These are phyloP conservation scores for Fabrea salina DNA, from an alignment of 169 alveolate genomes.

Conservation along the genomic window DNA sequence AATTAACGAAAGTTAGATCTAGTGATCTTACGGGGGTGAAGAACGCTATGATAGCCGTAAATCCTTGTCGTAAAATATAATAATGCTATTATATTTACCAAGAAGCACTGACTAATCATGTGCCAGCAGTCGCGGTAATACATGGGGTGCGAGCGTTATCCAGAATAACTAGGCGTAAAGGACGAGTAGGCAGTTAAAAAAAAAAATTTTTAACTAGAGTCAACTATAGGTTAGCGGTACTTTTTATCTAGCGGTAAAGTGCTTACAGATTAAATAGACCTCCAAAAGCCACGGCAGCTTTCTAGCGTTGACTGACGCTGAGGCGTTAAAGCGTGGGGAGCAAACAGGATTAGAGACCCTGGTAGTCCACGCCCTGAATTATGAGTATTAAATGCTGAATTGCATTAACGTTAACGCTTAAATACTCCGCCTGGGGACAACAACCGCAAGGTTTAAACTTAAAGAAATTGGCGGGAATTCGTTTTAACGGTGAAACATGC, in stretches of 20 bases:
- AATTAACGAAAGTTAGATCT: constrained; percentile 49
- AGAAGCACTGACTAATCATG: constrained; percentile 58
- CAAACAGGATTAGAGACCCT: constrained; percentile 62
- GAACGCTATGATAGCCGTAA: constrained; percentile 51
- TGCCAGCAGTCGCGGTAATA: constrained; percentile 68
- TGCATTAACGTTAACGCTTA: not conserved
- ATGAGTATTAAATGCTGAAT: constrained; percentile 11
- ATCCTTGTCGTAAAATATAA: constrained; percentile 35
- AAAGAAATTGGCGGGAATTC: constrained; percentile 60
- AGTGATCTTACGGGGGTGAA: constrained; percentile 44
- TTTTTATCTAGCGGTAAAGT: constrained; percentile 16
- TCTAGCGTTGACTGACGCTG: constrained; percentile 33
- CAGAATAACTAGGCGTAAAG: constrained; percentile 45
- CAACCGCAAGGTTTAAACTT: constrained; percentile 54
- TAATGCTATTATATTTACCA: constrained; percentile 26
- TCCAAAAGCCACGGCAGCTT: constrained; percentile 48
- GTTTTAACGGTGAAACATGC: constrained; percentile 52
- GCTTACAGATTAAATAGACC: constrained; percentile 20
- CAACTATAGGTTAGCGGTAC: not conserved
- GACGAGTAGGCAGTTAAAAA: constrained; percentile 30
- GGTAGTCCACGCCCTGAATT: constrained; percentile 53
- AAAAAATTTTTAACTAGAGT: constrained; percentile 20
- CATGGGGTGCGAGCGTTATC: constrained; percentile 54
- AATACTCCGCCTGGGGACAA: constrained; percentile 53
- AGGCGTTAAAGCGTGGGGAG: constrained; percentile 38